Percentiles rank a stretch among this genome's conserved stretches.
Conservation (phyloP, 2,329 filamentous ascomycete genomes). For the Fusarium foetens region DNA sequence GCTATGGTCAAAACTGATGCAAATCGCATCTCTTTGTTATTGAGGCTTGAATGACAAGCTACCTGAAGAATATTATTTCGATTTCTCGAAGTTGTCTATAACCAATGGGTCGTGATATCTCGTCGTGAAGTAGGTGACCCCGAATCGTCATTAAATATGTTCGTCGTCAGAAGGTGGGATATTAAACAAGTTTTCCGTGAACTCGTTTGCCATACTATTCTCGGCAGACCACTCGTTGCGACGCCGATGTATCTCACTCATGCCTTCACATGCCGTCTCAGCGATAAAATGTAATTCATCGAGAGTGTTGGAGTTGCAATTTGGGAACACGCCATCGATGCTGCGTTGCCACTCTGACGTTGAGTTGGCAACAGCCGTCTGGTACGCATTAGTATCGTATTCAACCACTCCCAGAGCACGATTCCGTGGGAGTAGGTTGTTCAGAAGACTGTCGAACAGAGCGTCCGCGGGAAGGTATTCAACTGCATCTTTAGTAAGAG, state of each 20-base stretch:
- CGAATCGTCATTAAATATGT: conserved; percentile 12
- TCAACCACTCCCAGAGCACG: conserved; percentile 46
- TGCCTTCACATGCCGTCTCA: conserved; percentile 56
- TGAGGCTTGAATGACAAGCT: conserved; percentile 37
- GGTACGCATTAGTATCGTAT: conserved; percentile 52
- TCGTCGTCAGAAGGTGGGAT: conserved; percentile 26
- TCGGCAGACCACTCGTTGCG: conserved; percentile 46
- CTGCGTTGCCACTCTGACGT: conserved; percentile 56
- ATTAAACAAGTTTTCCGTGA: conserved; percentile 45
- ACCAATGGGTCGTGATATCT: conserved; percentile 5
- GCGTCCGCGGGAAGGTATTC: conserved; percentile 48
- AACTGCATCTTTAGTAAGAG: conserved; percentile 47
- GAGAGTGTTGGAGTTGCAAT: conserved; percentile 57
- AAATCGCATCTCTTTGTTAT: conserved; percentile 33
- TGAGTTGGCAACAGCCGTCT: conserved; percentile 51
- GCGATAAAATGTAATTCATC: conserved; percentile 57
- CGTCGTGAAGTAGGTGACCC: background rate
- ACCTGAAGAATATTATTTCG: conserved; percentile 29
- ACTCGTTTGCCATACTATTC: conserved; percentile 47
- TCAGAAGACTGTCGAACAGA: conserved; percentile 41
- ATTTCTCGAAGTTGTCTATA: conserved; percentile 9
- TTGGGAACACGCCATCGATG: conserved; percentile 57
- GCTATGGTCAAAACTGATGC: conserved; percentile 23
- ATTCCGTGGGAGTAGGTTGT: conserved; percentile 41
- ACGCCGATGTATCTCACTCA: conserved; percentile 55